phyloP scores from a whole-genome alignment of 2,329 filamentous ascomycete species.

The Colletotrichum sp. region DNA sequence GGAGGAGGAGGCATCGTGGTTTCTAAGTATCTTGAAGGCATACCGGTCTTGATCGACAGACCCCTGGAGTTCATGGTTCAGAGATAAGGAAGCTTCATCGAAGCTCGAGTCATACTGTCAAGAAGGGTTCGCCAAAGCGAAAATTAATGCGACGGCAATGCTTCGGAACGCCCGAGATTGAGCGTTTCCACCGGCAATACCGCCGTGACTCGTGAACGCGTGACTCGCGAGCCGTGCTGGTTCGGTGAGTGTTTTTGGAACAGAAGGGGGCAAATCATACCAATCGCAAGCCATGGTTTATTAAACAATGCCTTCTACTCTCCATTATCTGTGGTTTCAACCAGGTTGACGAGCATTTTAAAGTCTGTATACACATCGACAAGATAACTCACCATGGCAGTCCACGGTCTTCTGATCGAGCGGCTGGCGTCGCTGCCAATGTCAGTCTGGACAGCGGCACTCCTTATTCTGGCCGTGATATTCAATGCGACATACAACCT shows the following conservation, averaged over 20 bases:
- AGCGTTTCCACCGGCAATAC: not conserved
- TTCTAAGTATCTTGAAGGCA: not conserved
- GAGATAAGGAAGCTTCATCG: not conserved
- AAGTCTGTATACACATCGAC: not conserved
- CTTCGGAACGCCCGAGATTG: not conserved
- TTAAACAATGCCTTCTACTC: not conserved
- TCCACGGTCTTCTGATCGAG: not conserved
- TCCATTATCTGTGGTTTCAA: not conserved
- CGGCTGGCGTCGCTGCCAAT: not conserved
- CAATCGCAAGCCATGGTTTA: not conserved
- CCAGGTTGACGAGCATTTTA: not conserved
- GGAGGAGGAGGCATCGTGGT: not conserved
- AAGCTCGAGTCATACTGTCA: not conserved
- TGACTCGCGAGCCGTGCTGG: not conserved
- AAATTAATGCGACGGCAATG: not conserved
- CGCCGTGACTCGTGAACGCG: not conserved
- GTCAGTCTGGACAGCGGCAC: not conserved
- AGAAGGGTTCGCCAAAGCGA: not conserved
- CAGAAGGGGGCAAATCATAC: not conserved
- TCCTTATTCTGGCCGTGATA: not conserved
- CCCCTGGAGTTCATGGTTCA: not conserved
- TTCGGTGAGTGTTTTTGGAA: not conserved
- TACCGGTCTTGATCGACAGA: not conserved
- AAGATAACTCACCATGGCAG: not conserved
- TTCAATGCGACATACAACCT: constrained; percentile 28